Conservation (phyloP, 2,329 filamentous ascomycete genomes). For the Chrysoporthe cubensis region DNA sequence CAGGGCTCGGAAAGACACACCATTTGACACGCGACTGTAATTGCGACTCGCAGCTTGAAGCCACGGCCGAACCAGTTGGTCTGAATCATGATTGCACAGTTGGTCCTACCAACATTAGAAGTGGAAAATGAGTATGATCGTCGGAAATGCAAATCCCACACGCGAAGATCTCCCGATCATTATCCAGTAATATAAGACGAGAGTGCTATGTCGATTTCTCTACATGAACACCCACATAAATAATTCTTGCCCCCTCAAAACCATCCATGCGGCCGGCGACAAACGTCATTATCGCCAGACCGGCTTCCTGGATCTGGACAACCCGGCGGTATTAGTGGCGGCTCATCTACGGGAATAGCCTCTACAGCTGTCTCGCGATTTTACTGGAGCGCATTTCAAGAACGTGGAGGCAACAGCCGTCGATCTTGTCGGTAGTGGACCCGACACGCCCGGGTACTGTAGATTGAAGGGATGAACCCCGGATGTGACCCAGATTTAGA, state of each 20-base stretch:
- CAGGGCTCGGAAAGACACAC: neutral
- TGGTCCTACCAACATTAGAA: neutral
- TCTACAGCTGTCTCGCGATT: neutral
- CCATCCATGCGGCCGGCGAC: conserved; percentile 4
- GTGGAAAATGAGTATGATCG: neutral
- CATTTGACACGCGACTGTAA: conserved; percentile 41
- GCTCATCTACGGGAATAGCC: neutral
- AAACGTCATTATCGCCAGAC: conserved; percentile 8
- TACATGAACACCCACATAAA: neutral
- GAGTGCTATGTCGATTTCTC: neutral
- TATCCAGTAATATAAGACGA: neutral
- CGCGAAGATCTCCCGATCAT: neutral
- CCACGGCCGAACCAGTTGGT: conserved; percentile 30
- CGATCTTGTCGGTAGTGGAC: conserved; percentile 10
- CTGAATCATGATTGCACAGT: conserved; percentile 17
- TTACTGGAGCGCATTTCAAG: conserved; percentile 22
- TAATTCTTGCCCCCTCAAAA: neutral
- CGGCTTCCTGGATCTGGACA: conserved; percentile 22
- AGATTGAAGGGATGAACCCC: neutral
- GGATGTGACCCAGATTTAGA: conserved; percentile 7
- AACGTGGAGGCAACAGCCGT: conserved; percentile 12
- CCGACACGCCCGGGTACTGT: neutral
- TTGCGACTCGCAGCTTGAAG: conserved; percentile 27
- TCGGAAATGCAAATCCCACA: neutral
- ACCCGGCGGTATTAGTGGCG: conserved; percentile 2